Base-by-base conservation (phyloP, 495 filamentous ascomycete genomes). In the Lasiosphaeriaceae sp. region DNA sequence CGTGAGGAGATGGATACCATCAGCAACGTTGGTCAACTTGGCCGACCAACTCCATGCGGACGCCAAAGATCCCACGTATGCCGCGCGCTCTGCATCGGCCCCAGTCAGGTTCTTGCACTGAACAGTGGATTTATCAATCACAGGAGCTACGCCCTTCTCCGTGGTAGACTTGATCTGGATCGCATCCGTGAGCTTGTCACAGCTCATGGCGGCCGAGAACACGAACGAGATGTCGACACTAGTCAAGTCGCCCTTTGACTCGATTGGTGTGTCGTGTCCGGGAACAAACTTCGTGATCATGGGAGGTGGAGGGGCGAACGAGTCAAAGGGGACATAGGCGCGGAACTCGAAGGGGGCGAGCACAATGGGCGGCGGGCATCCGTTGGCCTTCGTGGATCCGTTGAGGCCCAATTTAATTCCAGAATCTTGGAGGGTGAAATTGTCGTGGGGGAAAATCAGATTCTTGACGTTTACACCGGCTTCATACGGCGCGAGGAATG, bases 401-500 rank as follows among this genome's bases (percentile, higher is more conserved):
- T 64, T 64, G 20, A 67, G 51, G 20, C 59, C 62, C 14, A 41
- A 14, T 17, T 59, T 57, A 31, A 41, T 60, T 3, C 50, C 47
- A 79, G 67, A 31, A 3, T 52, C 52, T 19, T 64, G 60, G 11
- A 23, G 20, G 14, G 87, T 77, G 26, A 78, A 65, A 60, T 86
- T 81, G 47, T 89, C 85, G 57, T 84, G 82, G 0, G 86, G 86
- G 57, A 80, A 86, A 65, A 87, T 85, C 11, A 89, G 68, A 63
- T 87, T 89, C 65, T 81, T 81, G 61, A 89, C 84, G 0, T 78
- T 84, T 17, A 76, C 83, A 6, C 74, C 77, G 0, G 72, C 69
- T 9, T 70, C 66, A 58, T 82, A 88, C 0, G 86, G 82, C 19
- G 86, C 74, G 52, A 88, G 66, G 41, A 88, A 70, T 17, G 53